Evolutionary conservation across 2,329 filamentous ascomycete genomes (phyloP).

Genomic region (Cadophora gregata): DNA sequence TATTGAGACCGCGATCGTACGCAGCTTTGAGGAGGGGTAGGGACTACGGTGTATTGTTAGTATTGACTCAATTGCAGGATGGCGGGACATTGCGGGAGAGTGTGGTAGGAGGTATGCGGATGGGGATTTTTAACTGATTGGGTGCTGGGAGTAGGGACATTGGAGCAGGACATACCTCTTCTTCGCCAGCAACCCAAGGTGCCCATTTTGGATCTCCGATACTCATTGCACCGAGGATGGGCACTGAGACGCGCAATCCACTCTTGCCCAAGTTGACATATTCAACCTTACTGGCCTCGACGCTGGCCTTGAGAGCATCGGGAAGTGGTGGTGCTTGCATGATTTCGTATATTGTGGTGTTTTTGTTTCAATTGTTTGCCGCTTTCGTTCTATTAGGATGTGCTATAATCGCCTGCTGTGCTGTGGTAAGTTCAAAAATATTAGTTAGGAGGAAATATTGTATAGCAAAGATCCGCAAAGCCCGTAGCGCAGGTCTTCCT

Average conservation of each 20-base stretch:
- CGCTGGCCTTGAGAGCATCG: conserved; percentile 31
- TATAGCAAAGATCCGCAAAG: not conserved
- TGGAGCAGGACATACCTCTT: conserved; percentile 48
- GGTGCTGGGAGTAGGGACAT: not conserved
- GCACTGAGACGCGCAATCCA: conserved; percentile 66
- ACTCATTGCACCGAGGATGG: conserved; percentile 70
- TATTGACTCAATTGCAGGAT: not conserved
- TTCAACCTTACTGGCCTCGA: conserved; percentile 52
- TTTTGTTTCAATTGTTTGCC: not conserved
- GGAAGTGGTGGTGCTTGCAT: conserved; percentile 17
- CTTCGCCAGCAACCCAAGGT: conserved; percentile 63
- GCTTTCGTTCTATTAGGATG: not conserved
- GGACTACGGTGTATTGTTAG: conserved; percentile 43
- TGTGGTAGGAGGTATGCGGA: not conserved
- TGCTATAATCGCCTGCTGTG: too few relatives aligned
- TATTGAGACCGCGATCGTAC: conserved; percentile 68
- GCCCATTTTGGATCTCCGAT: conserved; percentile 60
- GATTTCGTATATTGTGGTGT: not conserved
- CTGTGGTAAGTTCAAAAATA: not conserved
- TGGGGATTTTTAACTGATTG: not conserved
- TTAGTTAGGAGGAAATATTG: not conserved
- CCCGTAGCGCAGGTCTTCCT: not conserved
- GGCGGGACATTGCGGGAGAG: too few relatives aligned
- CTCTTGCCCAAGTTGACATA: conserved; percentile 63
- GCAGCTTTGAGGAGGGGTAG: conserved; percentile 67